These are phyloP conservation scores for Scedosporium apiospermum DNA, from an alignment of 2,329 filamentous ascomycete genomes.

Conservation along the genomic window DNA sequence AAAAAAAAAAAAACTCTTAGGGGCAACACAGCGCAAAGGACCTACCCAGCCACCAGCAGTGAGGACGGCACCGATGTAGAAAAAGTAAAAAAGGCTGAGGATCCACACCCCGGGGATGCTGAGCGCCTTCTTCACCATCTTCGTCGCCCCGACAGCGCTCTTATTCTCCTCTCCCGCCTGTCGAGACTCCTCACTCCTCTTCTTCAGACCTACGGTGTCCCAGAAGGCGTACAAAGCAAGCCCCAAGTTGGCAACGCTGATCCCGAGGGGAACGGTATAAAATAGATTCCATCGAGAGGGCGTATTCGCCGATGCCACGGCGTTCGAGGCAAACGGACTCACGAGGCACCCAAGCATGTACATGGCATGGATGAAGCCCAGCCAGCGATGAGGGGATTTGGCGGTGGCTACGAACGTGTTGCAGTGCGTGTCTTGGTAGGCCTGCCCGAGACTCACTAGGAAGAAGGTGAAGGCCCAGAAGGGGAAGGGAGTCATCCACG, in stretches of 20 bases:
- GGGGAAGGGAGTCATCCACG: conserved; percentile 46
- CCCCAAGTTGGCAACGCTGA: conserved; percentile 40
- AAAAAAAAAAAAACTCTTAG: too few relatives aligned
- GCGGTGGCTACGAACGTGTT: conserved; percentile 50
- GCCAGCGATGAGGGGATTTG: conserved; percentile 45
- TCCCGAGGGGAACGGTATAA: conserved; percentile 43
- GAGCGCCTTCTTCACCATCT: conserved; percentile 34
- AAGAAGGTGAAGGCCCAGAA: conserved; percentile 50
- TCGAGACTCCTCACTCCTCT: background rate
- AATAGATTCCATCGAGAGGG: conserved; percentile 42
- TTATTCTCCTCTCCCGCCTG: conserved; percentile 21
- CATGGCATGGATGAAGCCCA: conserved; percentile 56
- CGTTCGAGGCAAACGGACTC: conserved; percentile 44
- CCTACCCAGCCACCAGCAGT: conserved; percentile 51
- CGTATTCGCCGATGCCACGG: conserved; percentile 30
- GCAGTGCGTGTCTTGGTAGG: conserved; percentile 53
- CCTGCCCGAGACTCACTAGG: conserved; percentile 48
- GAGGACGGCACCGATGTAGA: conserved; percentile 45
- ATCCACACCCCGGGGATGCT: conserved; percentile 42
- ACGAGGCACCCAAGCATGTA: conserved; percentile 48
- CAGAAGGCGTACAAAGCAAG: conserved; percentile 39
- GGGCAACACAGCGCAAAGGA: too few relatives aligned
- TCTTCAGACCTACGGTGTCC: conserved; percentile 29
- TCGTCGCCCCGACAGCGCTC: background rate
- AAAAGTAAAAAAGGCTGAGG: conserved; percentile 54